Conservation (phyloP, 2,329 filamentous ascomycete species). For the Fusarium vanettenii region DNA sequence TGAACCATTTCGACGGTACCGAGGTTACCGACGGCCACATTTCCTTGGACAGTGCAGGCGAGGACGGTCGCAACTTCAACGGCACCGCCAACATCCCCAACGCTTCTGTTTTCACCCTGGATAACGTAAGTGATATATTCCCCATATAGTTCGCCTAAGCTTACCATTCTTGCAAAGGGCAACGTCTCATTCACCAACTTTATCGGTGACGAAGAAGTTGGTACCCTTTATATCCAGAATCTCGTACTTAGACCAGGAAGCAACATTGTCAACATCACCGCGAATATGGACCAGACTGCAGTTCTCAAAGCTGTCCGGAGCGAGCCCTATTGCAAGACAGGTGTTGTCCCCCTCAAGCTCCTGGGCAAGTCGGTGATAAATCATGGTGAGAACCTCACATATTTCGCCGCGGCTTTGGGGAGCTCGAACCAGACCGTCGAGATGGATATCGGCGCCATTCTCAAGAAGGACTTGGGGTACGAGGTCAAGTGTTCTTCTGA, state of each 20-base stretch:
- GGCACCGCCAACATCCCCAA: constrained; percentile 72
- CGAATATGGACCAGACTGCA: constrained; percentile 61
- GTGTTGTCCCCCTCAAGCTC: constrained; percentile 66
- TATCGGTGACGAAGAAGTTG: constrained; percentile 63
- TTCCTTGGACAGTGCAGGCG: constrained; percentile 48
- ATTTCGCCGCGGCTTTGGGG: constrained; percentile 67
- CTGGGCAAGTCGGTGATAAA: constrained; percentile 63
- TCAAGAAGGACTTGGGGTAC: constrained; percentile 49
- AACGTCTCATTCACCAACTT: constrained; percentile 72
- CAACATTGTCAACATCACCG: constrained; percentile 67
- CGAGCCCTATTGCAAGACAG: constrained; percentile 64
- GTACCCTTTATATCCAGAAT: constrained; percentile 67
- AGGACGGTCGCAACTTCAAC: constrained; percentile 69
- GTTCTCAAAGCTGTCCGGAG: constrained; percentile 56
- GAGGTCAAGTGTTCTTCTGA: constrained; percentile 39
- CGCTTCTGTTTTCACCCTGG: constrained; percentile 70
- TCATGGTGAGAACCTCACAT: constrained; percentile 63
- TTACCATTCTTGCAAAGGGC: constrained; percentile 56
- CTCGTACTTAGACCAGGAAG: constrained; percentile 68
- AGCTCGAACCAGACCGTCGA: constrained; percentile 62
- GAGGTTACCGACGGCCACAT: constrained; percentile 63
- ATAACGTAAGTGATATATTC: constrained; percentile 62
- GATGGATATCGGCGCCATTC: constrained; percentile 62
- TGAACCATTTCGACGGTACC: constrained; percentile 68
- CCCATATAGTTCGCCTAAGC: background rate